These are phyloP conservation scores for Globisporangium nodosum DNA, from an alignment of 352 stramenopile genomes.

Conservation along the genomic window DNA sequence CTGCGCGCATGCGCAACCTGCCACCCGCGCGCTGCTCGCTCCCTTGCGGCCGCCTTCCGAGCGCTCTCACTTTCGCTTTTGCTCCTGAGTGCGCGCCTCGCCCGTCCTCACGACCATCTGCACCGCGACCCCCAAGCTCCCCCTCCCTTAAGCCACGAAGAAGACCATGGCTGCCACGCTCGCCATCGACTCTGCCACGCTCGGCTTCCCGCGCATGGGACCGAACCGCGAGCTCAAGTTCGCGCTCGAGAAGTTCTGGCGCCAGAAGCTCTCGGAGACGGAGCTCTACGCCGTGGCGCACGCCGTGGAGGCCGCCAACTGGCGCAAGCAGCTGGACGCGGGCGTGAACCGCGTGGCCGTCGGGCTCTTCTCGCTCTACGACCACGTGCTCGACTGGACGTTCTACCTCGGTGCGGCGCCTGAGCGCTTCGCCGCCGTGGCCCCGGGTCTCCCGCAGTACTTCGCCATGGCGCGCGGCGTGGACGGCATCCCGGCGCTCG, in stretches of 20 bases:
- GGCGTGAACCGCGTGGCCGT: constrained; percentile 79
- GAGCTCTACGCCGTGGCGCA: constrained; percentile 75
- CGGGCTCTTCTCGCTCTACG: constrained; percentile 89
- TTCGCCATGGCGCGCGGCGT: constrained; percentile 90
- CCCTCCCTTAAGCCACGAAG: neutral
- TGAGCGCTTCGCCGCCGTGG: constrained; percentile 67
- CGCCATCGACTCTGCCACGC: constrained; percentile 64
- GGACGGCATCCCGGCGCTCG: constrained; percentile 86
- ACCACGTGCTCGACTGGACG: constrained; percentile 89
- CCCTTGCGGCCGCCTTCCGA: neutral
- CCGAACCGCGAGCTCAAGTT: constrained; percentile 94
- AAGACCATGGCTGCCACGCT: constrained; percentile 28
- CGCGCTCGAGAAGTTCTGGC: constrained; percentile 91
- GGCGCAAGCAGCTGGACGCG: constrained; percentile 74
- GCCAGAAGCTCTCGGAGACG: constrained; percentile 69
- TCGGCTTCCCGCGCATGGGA: constrained; percentile 91
- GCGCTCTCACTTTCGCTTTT: constrained; percentile 55
- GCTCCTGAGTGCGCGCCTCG: constrained; percentile 23
- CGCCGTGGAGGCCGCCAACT: constrained; percentile 80
- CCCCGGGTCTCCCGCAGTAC: constrained; percentile 62
- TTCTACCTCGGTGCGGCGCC: constrained; percentile 77
- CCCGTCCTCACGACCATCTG: constrained; percentile 26
- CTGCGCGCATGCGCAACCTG: neutral
- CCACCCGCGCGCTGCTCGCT: no score
- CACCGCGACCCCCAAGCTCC: constrained; percentile 13